A percentile compares a stretch with the other conserved stretches of the same genome.
Evolutionary conservation across 257 asterid genomes (phyloP).

Genomic region (Solanum clarkiae): DNA sequence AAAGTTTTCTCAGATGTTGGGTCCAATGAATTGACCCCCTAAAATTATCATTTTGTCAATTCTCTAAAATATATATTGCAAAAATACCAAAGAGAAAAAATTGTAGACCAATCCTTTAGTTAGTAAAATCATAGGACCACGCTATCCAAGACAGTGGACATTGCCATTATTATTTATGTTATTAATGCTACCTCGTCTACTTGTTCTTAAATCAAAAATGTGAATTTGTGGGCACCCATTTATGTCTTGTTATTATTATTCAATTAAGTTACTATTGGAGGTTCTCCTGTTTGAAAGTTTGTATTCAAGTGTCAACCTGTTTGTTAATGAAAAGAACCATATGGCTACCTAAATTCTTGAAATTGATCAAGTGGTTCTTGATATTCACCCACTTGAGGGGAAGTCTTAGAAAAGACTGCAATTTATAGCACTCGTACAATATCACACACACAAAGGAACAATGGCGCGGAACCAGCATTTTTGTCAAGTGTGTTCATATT

Average conservation of each 20-base stretch:
- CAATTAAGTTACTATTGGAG: background rate
- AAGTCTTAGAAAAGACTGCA: background rate
- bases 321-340: background rate
- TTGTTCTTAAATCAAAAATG: background rate
- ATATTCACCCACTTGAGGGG: background rate
- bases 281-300: background rate
- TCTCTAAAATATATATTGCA: background rate
- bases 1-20: background rate
- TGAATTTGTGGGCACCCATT: background rate
- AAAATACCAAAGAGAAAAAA: background rate
- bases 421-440: background rate
- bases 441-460: background rate
- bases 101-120: background rate
- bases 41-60: background rate
- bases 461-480: too few species aligned
- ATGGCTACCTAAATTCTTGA: background rate
- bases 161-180: background rate
- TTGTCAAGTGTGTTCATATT: too few species aligned
- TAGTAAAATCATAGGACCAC: background rate
- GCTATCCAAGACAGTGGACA: constrained; percentile 2
- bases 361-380: background rate
- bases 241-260: background rate
- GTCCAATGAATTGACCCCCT: background rate
- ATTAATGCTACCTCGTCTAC: background rate
- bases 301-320: background rate